Evolutionary conservation across 768 basidiomycete species (phyloP).

Genomic region (Ramaria rubella): DNA sequence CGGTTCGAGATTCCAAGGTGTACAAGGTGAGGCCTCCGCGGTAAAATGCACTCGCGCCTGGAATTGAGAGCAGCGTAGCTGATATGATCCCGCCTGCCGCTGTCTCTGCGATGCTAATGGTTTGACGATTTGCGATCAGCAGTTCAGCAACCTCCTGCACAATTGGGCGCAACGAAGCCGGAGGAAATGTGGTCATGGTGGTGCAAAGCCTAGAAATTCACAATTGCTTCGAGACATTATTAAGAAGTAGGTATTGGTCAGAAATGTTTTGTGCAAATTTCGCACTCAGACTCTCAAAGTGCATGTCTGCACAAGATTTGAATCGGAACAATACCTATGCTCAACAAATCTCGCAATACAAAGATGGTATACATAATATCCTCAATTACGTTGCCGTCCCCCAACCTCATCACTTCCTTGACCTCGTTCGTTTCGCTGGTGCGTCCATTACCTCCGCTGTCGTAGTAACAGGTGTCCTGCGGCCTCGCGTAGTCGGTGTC

Average conservation of each 20-base stretch:
- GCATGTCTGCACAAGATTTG: too few species aligned
- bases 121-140: constrained; percentile 13
- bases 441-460: not conserved
- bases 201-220: not conserved
- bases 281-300: too few species aligned
- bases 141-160: constrained; percentile 14
- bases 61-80: constrained; percentile 15
- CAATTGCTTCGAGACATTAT: too few species aligned
- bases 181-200: constrained; percentile 14
- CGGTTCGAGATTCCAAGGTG: constrained; percentile 13
- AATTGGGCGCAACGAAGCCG: constrained; percentile 14
- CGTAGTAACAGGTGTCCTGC: not conserved
- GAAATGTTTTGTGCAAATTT: too few species aligned
- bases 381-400: not conserved
- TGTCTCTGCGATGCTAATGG: constrained; percentile 19
- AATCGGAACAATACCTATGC: too few species aligned
- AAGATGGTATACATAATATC: too few species aligned
- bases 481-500: not conserved
- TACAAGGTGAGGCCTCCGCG: constrained; percentile 18
- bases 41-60: constrained; percentile 18
- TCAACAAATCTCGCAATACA: too few species aligned
- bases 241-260: too few species aligned
- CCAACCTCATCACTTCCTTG: not conserved
- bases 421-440: constrained; percentile 3
- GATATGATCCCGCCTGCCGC: constrained; percentile 19